Percentiles rank a stretch among this genome's conserved stretches.
These are phyloP conservation scores for Plantago rigida DNA, from an alignment of 305 asterid genomes.

Conservation along the genomic window DNA sequence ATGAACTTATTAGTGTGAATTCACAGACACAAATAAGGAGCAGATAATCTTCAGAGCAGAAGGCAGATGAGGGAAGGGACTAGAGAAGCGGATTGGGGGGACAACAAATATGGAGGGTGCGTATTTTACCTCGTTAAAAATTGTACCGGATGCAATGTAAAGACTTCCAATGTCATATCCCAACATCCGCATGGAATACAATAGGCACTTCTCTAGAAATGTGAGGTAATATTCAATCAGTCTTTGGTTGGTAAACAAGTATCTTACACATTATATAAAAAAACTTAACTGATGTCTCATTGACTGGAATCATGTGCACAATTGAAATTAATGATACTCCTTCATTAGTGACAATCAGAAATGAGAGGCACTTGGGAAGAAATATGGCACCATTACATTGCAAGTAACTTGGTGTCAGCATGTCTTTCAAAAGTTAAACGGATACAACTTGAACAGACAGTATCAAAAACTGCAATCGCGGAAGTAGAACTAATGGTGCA, in stretches of 20 bases:
- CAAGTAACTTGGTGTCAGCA: too few species aligned
- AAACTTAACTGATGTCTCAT: not conserved
- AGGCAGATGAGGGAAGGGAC: not conserved
- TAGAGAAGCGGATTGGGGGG: too few species aligned
- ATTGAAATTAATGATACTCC: too few species aligned
- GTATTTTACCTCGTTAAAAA: conserved; percentile 70
- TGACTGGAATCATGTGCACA: conserved; percentile 11
- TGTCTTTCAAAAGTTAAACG: too few species aligned
- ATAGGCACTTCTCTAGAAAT: conserved; percentile 58
- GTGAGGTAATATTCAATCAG: conserved; percentile 11
- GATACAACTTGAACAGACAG: too few species aligned
- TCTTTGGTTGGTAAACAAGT: conserved; percentile 13
- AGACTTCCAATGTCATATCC: conserved; percentile 62
- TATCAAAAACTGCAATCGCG: not conserved
- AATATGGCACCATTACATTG: too few species aligned
- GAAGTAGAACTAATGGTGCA: conserved; percentile 4
- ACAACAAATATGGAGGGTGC: too few species aligned
- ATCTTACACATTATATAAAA: conserved; percentile 10
- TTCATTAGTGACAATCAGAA: too few species aligned
- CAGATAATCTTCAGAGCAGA: not conserved
- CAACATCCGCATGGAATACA: conserved; percentile 82
- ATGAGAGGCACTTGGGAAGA: too few species aligned
- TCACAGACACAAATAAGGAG: not conserved
- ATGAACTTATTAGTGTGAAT: too few species aligned
- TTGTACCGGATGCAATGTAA: conserved; percentile 80